phyloP scores from a whole-genome alignment of 306 rosid genomes.

The Styphnolobium japonicum region DNA sequence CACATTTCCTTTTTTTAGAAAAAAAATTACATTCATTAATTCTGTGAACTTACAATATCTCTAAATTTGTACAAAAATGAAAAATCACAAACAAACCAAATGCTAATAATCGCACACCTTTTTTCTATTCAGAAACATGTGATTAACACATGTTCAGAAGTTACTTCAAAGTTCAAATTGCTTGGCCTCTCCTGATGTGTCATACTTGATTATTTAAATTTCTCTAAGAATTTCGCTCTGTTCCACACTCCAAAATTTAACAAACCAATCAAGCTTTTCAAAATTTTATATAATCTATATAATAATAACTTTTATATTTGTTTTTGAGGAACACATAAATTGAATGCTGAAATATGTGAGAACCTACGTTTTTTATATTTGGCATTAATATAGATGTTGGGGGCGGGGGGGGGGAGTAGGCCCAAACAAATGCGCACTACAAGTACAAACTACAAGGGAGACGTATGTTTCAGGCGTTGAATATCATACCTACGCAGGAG shows the following conservation, averaged over 20 bases:
- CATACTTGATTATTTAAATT: too few relatives aligned
- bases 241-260: not conserved
- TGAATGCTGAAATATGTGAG: not conserved
- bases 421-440: too few relatives aligned
- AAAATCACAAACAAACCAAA: not conserved
- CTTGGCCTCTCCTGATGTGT: not conserved
- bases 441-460: not conserved
- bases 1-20: not conserved
- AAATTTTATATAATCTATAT: not conserved
- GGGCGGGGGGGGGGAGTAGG: too few relatives aligned
- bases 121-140: not conserved
- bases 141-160: not conserved
- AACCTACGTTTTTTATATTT: not conserved
- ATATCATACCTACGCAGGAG: not conserved
- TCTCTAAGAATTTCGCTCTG: not conserved
- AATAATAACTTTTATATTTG: not conserved
- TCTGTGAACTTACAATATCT: not conserved
- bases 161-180: not conserved
- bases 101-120: not conserved
- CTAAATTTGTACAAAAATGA: not conserved
- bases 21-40: not conserved
- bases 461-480: not conserved
- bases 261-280: not conserved
- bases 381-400: not conserved
- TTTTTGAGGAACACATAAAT: not conserved